Evolutionary conservation across 176 grass and related monocot genomes (phyloP).

Genomic region (Bromus sterilis): DNA sequence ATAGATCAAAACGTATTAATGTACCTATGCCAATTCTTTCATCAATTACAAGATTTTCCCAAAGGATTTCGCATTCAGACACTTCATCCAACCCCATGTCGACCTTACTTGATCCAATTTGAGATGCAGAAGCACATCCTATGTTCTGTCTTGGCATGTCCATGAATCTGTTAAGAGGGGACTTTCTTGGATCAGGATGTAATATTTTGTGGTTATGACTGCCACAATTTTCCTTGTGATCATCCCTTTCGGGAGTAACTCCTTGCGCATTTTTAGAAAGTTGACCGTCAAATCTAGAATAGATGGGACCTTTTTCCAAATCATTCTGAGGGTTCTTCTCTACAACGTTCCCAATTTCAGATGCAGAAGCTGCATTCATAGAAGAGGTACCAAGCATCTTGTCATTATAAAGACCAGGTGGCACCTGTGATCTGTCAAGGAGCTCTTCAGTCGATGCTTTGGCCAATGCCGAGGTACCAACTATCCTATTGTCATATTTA

Average conservation of each 20-base stretch:
- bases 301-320: conserved; percentile 24
- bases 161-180: conserved; percentile 46
- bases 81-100: conserved; percentile 73
- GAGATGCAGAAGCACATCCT: conserved; percentile 39
- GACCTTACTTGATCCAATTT: conserved; percentile 37
- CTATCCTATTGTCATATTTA: conserved; percentile 39
- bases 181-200: conserved; percentile 36
- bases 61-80: conserved; percentile 79
- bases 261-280: conserved; percentile 12
- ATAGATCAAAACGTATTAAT: not conserved
- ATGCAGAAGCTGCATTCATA: conserved; percentile 2
- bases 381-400: conserved; percentile 3
- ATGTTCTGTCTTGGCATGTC: conserved; percentile 24
- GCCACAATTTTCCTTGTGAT: conserved; percentile 40
- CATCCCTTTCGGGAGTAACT: conserved; percentile 9
- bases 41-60: conserved; percentile 80
- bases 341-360: conserved; percentile 25
- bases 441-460: not conserved
- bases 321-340: conserved; percentile 26
- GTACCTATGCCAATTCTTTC: conserved; percentile 95
- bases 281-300: conserved; percentile 25
- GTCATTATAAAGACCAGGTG: conserved; percentile 11
- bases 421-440: conserved; percentile 13
- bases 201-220: conserved; percentile 29
- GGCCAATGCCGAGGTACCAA: conserved; percentile 22